phyloP scores from a whole-genome alignment of 257 asterid species.

The Penstemon newberryi region DNA sequence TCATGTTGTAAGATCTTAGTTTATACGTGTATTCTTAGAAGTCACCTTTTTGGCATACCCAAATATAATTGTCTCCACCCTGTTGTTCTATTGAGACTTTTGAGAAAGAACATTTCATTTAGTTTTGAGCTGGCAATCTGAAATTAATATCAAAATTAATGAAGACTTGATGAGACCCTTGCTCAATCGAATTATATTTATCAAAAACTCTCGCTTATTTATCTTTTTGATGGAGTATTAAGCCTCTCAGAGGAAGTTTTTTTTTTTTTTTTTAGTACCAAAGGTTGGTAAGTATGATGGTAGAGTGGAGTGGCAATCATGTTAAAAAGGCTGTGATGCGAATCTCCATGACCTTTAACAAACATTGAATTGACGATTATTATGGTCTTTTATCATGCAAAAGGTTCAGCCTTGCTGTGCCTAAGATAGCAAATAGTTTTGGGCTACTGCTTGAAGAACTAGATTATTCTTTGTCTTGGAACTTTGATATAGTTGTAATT shows the following conservation, averaged over 20 bases:
- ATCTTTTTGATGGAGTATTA: not conserved
- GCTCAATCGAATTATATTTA: not conserved
- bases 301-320: not conserved
- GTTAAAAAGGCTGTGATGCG: not conserved
- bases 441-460: slow-evolving; percentile 8
- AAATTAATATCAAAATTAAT: not conserved
- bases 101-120: no score
- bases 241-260: not conserved
- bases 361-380: no score
- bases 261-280: not conserved
- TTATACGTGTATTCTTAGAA: not conserved
- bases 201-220: not conserved
- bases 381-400: not conserved
- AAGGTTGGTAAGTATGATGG: not conserved
- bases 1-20: no score
- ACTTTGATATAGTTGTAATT: slow-evolving; percentile 5
- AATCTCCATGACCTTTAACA: not conserved
- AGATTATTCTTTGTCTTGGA: not conserved
- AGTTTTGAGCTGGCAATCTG: no score
- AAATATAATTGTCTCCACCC: not conserved
- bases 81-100: not conserved
- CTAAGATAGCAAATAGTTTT: not conserved
- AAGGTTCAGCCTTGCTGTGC: not conserved
- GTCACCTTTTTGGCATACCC: not conserved
- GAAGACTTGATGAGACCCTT: not conserved